phyloP scores from a whole-genome alignment of 305 asterid genomes.

The Coffea humblotiana region DNA sequence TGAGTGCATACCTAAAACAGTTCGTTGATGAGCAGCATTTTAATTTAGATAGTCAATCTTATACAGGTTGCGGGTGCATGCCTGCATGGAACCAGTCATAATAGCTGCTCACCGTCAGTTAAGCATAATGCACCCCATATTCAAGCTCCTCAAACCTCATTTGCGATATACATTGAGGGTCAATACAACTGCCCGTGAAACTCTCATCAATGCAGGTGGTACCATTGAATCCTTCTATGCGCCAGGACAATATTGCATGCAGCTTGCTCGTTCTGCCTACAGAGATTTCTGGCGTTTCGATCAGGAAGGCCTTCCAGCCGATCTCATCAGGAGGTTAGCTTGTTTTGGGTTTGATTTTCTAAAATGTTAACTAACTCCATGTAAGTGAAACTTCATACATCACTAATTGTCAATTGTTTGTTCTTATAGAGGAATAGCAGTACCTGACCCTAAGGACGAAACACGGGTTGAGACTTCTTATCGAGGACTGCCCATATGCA shows the following conservation, averaged over 20 bases:
- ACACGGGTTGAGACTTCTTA: slow-evolving; percentile 22
- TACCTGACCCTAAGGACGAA: slow-evolving; percentile 19
- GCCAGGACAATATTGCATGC: slow-evolving; percentile 25
- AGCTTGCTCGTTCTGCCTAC: slow-evolving; percentile 24
- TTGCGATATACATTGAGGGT: slow-evolving; percentile 27
- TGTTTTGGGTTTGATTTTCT: too few relatives aligned
- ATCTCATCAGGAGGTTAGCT: slow-evolving; percentile 23
- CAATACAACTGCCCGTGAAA: slow-evolving; percentile 25
- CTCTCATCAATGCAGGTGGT: slow-evolving; percentile 25
- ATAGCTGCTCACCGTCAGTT: slow-evolving; percentile 22
- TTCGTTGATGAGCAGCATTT: too few relatives aligned
- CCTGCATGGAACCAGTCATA: slow-evolving; percentile 25
- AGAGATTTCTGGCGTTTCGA: slow-evolving; percentile 29
- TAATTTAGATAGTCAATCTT: not conserved
- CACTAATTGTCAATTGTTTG: too few relatives aligned
- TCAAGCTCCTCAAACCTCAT: slow-evolving; percentile 25
- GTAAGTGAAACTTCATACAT: too few relatives aligned
- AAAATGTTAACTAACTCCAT: too few relatives aligned
- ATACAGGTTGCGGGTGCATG: slow-evolving; percentile 26
- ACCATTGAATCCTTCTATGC: slow-evolving; percentile 21
- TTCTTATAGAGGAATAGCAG: slow-evolving; percentile 26
- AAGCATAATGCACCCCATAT: slow-evolving; percentile 26
- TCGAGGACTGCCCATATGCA: slow-evolving; percentile 31
- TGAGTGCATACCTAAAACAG: too few relatives aligned
- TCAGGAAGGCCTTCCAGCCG: slow-evolving; percentile 25